phyloP scores from a whole-genome alignment of 202 grass and related monocot genomes.

The Eragrostis tef region DNA sequence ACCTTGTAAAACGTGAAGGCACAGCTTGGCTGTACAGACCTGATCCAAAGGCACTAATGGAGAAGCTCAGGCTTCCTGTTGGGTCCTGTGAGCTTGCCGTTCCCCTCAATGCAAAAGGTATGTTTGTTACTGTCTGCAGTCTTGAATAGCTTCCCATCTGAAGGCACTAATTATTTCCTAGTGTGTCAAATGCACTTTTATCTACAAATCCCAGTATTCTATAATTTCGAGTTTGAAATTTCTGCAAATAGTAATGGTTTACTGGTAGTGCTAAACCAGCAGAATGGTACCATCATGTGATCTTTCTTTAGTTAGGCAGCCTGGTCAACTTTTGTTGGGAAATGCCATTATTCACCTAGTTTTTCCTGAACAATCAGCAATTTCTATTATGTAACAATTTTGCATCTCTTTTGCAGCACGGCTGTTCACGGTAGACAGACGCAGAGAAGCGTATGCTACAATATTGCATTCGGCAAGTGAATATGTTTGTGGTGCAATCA shows the following conservation, averaged over 20 bases:
- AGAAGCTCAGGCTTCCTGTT: conserved; percentile 80
- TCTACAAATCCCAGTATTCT: neutral
- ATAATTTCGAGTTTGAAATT: neutral
- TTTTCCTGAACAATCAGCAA: neutral
- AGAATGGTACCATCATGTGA: neutral
- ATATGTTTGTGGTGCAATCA: conserved; percentile 87
- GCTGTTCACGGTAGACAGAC: conserved; percentile 64
- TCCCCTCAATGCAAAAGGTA: conserved; percentile 85
- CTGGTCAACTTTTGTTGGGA: neutral
- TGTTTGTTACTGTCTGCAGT: conserved; percentile 26
- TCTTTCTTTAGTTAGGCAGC: neutral
- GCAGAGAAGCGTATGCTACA: conserved; percentile 82
- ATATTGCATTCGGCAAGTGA: conserved; percentile 92
- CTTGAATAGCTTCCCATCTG: conserved; percentile 21
- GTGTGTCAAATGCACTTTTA: neutral
- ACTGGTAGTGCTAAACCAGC: neutral
- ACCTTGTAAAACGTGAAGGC: conserved; percentile 72
- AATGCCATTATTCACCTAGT: neutral
- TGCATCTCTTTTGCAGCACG: conserved; percentile 58
- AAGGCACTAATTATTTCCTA: neutral
- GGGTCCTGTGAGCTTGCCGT: conserved; percentile 88
- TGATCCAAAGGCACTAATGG: conserved; percentile 64
- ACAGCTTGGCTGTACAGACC: conserved; percentile 83
- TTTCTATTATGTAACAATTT: conserved; percentile 24
- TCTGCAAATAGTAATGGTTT: neutral